Conservation (phyloP, 2,329 filamentous ascomycete genomes). For the Talaromyces amestolkiae region DNA sequence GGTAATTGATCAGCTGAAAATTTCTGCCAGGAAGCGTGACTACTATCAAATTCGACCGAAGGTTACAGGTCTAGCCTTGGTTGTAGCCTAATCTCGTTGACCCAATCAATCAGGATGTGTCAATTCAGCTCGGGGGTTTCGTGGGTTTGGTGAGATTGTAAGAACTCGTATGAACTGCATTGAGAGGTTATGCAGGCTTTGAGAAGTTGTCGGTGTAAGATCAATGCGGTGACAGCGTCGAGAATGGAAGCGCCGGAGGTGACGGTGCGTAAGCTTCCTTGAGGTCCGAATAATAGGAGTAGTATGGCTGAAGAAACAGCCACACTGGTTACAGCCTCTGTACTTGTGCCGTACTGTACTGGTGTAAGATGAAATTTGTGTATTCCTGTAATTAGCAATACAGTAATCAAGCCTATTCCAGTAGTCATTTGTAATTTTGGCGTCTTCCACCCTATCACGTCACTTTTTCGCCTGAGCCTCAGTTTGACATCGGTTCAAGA, state of each 20-base stretch:
- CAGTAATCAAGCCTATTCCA: not conserved
- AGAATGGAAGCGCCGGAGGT: not conserved
- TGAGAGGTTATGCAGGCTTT: not conserved
- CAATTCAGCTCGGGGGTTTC: not conserved
- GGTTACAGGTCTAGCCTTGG: not conserved
- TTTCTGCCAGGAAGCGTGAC: not conserved
- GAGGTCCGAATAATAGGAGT: not conserved
- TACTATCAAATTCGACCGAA: not conserved
- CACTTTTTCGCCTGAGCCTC: not conserved
- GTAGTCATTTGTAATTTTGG: not conserved
- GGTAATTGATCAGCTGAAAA: constrained; percentile 3
- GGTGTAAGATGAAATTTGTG: not conserved
- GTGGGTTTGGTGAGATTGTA: not conserved
- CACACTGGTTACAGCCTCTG: not conserved
- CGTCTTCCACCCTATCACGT: not conserved
- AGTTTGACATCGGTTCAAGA: not conserved
- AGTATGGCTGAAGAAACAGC: not conserved
- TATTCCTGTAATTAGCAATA: not conserved
- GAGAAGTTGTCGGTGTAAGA: not conserved
- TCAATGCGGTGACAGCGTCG: not conserved
- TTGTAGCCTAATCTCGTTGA: not conserved
- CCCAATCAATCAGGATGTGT: not conserved
- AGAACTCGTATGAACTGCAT: not conserved
- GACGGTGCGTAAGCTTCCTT: not conserved
- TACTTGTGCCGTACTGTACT: not conserved